These are phyloP conservation scores for Trichomonascaceae sp. DNA, from an alignment of 1,139 yeast genomes.

Conservation along the genomic window DNA sequence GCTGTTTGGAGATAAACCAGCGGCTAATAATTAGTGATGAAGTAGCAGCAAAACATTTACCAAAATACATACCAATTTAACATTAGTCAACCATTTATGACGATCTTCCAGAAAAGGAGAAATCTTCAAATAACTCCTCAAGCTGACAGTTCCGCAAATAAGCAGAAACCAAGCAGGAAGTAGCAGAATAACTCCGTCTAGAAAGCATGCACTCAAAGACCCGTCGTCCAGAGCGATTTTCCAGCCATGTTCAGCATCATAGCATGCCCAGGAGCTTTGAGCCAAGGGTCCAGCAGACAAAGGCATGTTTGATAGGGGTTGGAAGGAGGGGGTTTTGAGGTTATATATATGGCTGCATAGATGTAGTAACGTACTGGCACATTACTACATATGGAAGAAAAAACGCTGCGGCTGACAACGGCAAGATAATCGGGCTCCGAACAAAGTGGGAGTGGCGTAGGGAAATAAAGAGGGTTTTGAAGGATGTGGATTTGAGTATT, in stretches of 20 bases:
- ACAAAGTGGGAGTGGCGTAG: background rate
- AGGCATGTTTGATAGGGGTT: background rate
- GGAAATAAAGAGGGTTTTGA: background rate
- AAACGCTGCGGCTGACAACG: background rate
- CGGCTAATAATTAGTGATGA: constrained; percentile 13
- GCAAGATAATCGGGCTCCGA: background rate
- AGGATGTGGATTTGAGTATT: no score
- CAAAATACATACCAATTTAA: constrained; percentile 32
- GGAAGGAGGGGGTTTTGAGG: background rate
- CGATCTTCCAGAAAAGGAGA: constrained; percentile 19
- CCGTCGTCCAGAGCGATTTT: constrained; percentile 51
- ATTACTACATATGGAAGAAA: background rate
- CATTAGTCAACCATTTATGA: constrained; percentile 36
- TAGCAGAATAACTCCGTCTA: constrained; percentile 59
- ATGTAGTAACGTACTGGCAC: background rate
- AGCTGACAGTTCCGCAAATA: constrained; percentile 43
- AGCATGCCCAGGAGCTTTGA: constrained; percentile 16
- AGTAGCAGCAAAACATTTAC: background rate
- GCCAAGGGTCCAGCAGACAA: background rate
- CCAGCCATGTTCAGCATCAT: constrained; percentile 58
- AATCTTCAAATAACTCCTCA: constrained; percentile 24
- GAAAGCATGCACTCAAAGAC: constrained; percentile 74
- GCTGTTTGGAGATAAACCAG: constrained; percentile 18
- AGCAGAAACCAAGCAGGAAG: constrained; percentile 47
- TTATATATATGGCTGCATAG: background rate